Evolutionary conservation across 257 asterid genomes (phyloP), one percentile per base, ranked within the genome.

Genomic region (Solanum lycopersicoides): DNA sequence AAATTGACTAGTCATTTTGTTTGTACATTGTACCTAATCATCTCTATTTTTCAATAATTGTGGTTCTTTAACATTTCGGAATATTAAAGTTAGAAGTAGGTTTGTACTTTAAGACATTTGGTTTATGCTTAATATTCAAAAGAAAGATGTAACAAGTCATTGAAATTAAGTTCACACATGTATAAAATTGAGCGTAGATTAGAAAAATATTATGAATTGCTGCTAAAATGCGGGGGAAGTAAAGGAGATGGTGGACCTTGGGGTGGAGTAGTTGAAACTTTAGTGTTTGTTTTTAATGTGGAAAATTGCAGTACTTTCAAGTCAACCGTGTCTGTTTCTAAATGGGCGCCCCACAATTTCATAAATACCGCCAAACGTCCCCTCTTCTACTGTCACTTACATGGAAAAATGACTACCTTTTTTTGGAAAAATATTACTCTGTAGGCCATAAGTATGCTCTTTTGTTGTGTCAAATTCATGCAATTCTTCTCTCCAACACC

Each of bases 181-280:
- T 23, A 28, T 39, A 21, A 39, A 21, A 37, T 5, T 74, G 30
- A 21, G 47, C 18, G 30, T 18, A 74, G 39, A 13, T 44, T 77
- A 45, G 84, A 25, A 77, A 77, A 44, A 14, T 14, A 15, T 2
- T 25, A 79, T 28, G 37, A 45, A 44, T 79, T 79, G 16, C 15
- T 45, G 91, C 89, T 90, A 89, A 89, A 34, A 88, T 88, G 72
- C 69, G 89, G 89, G 37, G 74, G 86, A 50, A 45, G 44, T 84
- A 69, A 83, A 76, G 82, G 10, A 63, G 73, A 34, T 50, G 6
- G 73, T 86, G 88, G 83, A 79, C 84, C 84, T 28, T 34, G 39
- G 12, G 93, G 93, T 90, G 94, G 94, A 93, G 98, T 95, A 23
- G 98, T 91, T 96, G 95, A 16, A 95, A 92, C 94, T 86, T 86